Percentiles rank a stretch among this genome's conserved stretches.
Conservation (phyloP, 2,329 filamentous ascomycete genomes). For the Furcasterigmium sp. region DNA sequence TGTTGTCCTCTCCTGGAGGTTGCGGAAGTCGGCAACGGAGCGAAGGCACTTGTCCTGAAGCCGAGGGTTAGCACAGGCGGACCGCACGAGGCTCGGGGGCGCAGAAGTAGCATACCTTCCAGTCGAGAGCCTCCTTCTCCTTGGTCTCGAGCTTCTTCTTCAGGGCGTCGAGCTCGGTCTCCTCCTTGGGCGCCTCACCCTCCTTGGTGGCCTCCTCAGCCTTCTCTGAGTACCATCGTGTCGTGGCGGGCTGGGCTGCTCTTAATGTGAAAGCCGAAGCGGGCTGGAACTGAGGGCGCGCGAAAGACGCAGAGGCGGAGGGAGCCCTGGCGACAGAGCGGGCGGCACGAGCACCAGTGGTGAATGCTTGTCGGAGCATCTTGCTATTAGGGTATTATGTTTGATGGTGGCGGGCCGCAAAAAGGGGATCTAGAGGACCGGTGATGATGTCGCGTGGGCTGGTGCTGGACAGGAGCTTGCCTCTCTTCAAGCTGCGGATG, state of each 20-base stretch:
- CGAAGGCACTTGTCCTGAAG: constrained; percentile 88
- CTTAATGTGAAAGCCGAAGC: constrained; percentile 29
- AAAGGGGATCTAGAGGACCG: constrained; percentile 2
- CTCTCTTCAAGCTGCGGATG: background rate
- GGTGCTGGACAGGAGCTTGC: constrained; percentile 4
- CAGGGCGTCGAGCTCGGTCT: constrained; percentile 33
- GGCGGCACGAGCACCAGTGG: constrained; percentile 37
- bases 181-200: constrained; percentile 20
- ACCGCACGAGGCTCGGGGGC: constrained; percentile 6
- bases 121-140: constrained; percentile 56
- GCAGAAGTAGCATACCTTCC: constrained; percentile 65
- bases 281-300: constrained; percentile 31
- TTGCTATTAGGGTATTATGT: constrained; percentile 8
- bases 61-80: background rate
- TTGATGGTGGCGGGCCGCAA: background rate
- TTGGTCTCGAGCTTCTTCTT: constrained; percentile 49
- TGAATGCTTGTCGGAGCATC: constrained; percentile 43
- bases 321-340: constrained; percentile 30
- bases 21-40: constrained; percentile 92
- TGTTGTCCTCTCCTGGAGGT: constrained; percentile 90
- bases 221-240: constrained; percentile 44
- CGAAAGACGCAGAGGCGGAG: constrained; percentile 26
- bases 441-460: constrained; percentile 8
- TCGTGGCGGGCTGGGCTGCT: constrained; percentile 25
- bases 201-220: constrained; percentile 33